Evolutionary conservation across 108 stramenopile genomes (phyloP).

Genomic region (Phaeodactylum tricornutum): DNA sequence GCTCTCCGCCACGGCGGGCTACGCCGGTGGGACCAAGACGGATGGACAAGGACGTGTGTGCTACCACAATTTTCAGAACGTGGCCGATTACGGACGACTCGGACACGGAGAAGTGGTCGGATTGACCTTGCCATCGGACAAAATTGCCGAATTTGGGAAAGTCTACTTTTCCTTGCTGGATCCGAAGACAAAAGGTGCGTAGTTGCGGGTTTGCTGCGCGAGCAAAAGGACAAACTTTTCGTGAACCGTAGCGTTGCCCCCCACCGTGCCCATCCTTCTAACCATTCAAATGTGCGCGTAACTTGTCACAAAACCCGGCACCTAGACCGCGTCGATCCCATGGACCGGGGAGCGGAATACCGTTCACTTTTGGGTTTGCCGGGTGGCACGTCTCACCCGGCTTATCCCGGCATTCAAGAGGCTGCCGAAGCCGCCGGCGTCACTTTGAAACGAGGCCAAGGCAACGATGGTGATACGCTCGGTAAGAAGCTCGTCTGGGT

Average conservation of each 20-base stretch:
- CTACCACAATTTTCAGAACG: constrained; percentile 72
- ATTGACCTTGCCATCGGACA: constrained; percentile 48
- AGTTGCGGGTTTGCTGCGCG: neutral
- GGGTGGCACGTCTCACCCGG: constrained; percentile 40
- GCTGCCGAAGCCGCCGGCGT: constrained; percentile 50
- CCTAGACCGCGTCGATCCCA: constrained; percentile 63
- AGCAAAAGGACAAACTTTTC: too few species aligned
- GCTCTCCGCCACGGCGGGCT: constrained; percentile 72
- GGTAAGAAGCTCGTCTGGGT: constrained; percentile 58
- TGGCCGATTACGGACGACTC: constrained; percentile 80
- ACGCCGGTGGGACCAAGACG: constrained; percentile 66
- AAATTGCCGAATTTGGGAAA: constrained; percentile 62
- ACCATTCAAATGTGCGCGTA: too few species aligned
- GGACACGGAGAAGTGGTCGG: constrained; percentile 88
- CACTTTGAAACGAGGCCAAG: constrained; percentile 48
- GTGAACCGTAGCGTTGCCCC: too few species aligned
- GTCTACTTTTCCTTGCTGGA: constrained; percentile 75
- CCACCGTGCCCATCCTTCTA: too few species aligned
- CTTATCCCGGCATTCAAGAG: constrained; percentile 28
- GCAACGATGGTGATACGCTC: constrained; percentile 68
- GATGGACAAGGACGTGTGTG: constrained; percentile 56
- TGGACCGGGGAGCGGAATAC: constrained; percentile 84
- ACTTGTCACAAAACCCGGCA: too few species aligned
- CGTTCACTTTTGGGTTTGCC: constrained; percentile 60
- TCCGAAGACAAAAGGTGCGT: constrained; percentile 41